These are phyloP conservation scores for Aspergillus jensenii DNA, from an alignment of 2,329 filamentous ascomycete genomes.

Conservation along the genomic window DNA sequence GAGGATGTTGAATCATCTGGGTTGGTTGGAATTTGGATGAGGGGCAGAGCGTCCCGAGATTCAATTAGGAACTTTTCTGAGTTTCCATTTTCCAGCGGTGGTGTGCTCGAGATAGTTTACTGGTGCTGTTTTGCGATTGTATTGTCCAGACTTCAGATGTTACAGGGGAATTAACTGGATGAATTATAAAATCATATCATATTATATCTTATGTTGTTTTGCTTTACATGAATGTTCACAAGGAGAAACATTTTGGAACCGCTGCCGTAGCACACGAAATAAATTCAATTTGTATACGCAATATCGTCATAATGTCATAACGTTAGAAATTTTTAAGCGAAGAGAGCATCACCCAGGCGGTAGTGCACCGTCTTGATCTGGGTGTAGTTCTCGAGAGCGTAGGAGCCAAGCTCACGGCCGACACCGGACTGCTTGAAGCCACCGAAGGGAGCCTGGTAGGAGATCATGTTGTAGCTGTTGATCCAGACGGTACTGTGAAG, in stretches of 20 bases:
- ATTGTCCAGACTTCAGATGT: no score
- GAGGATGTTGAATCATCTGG: no score
- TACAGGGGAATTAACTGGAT: background rate
- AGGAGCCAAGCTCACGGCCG: conserved; percentile 49
- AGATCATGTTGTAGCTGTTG: conserved; percentile 70
- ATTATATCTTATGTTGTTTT: background rate
- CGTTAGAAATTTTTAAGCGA: conserved; percentile 35
- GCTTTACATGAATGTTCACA: conserved; percentile 4
- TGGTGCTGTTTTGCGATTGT: no score
- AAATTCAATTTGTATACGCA: background rate
- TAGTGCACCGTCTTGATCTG: conserved; percentile 49
- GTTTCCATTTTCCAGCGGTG: no score
- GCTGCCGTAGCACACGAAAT: background rate
- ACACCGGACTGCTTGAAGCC: conserved; percentile 47
- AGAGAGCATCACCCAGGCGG: conserved; percentile 44
- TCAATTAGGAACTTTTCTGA: no score
- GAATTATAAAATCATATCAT: conserved; percentile 1
- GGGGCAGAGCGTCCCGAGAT: no score
- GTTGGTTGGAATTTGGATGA: no score
- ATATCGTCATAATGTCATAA: conserved; percentile 13
- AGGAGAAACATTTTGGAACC: background rate
- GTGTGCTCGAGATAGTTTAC: no score
- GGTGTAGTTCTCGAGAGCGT: conserved; percentile 51
- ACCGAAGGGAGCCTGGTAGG: conserved; percentile 44
- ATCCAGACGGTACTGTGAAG: conserved; percentile 56